Conservation (phyloP, 768 basidiomycete genomes). For the Russula emetica region DNA sequence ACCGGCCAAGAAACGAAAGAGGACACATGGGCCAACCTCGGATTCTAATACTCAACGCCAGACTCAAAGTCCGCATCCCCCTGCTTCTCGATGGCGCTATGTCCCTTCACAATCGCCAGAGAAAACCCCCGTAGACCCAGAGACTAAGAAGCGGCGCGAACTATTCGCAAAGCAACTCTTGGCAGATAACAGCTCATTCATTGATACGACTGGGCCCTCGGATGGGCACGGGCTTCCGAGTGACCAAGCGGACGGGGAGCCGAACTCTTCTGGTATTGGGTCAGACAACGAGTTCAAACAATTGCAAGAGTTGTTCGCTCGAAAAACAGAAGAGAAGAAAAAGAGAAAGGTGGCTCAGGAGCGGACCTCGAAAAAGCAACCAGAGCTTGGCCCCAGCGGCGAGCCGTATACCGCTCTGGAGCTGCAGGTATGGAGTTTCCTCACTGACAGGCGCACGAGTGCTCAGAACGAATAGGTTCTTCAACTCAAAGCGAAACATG, state of each 20-base stretch:
- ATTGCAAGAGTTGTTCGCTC: constrained; percentile 44
- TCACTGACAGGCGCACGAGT: background rate
- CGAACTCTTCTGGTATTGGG: constrained; percentile 37
- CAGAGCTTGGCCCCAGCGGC: constrained; percentile 62
- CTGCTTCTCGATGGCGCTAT: constrained; percentile 22
- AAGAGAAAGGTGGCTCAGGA: constrained; percentile 31
- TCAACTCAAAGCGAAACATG: constrained; percentile 58
- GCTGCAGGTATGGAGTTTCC: constrained; percentile 47
- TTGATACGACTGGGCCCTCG: background rate
- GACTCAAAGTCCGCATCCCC: background rate
- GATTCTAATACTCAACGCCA: background rate
- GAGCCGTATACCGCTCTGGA: constrained; percentile 74
- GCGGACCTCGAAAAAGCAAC: constrained; percentile 35
- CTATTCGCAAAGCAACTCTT: constrained; percentile 23
- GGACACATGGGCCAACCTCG: constrained; percentile 1
- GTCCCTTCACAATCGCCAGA: constrained; percentile 22
- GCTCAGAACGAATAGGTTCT: constrained; percentile 40
- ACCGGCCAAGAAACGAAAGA: constrained; percentile 22
- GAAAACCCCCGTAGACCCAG: constrained; percentile 11
- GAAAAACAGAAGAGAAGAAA: constrained; percentile 37
- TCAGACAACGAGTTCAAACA: constrained; percentile 46
- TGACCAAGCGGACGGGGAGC: constrained; percentile 13
- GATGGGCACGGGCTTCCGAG: background rate
- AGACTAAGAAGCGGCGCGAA: constrained; percentile 17
- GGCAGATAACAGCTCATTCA: constrained; percentile 8